phyloP scores from a whole-genome alignment of 768 basidiomycete species.

The Cubamyces lactineus region DNA sequence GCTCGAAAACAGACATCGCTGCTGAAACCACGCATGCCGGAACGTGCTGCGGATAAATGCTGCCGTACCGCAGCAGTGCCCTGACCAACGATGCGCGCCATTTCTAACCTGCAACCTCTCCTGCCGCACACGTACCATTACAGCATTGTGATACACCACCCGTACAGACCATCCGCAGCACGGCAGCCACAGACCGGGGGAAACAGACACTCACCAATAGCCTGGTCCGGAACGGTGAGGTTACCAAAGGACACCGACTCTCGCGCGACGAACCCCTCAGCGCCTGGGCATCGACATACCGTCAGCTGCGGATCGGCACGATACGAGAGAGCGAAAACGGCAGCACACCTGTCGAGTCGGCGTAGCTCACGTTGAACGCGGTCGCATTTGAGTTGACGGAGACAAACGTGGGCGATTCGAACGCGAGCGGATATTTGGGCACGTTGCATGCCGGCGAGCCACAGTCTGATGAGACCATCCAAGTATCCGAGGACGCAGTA shows the following conservation, averaged over 20 bases:
- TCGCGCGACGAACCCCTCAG: constrained; percentile 69
- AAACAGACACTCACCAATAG: constrained; percentile 56
- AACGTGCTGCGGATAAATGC: too few relatives aligned
- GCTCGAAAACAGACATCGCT: too few relatives aligned
- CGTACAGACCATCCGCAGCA: constrained; percentile 2
- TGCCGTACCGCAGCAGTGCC: too few relatives aligned
- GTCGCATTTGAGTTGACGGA: constrained; percentile 65
- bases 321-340: not conserved
- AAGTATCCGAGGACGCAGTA: constrained; percentile 74
- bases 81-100: too few relatives aligned
- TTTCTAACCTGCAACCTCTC: too few relatives aligned
- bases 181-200: not conserved
- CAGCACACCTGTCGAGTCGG: constrained; percentile 67
- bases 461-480: constrained; percentile 71
- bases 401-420: constrained; percentile 66
- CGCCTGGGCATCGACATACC: constrained; percentile 43
- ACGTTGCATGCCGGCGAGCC: constrained; percentile 56
- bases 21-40: too few relatives aligned
- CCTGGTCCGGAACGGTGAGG: constrained; percentile 61
- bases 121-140: too few relatives aligned
- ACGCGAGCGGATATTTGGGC: constrained; percentile 73
- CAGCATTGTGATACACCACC: not conserved
- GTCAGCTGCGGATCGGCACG: not conserved
- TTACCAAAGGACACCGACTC: constrained; percentile 67
- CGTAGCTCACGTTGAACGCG: constrained; percentile 60